These are phyloP conservation scores for Aspergillus tamarii DNA, from an alignment of 2,329 filamentous ascomycete genomes.

Conservation along the genomic window DNA sequence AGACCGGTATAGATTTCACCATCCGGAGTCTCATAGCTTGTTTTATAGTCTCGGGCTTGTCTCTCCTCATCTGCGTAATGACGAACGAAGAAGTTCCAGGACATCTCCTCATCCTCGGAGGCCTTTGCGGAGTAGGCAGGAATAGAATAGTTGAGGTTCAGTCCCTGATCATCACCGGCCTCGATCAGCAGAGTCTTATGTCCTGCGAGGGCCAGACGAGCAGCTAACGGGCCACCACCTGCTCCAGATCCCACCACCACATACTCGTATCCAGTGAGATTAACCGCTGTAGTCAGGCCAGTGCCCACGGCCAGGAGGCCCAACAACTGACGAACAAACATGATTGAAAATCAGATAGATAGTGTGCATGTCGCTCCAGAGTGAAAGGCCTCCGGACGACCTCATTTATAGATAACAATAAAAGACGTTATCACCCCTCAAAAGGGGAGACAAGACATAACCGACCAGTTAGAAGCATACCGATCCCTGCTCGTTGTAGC, in stretches of 20 bases:
- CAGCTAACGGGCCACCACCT: conserved; percentile 41
- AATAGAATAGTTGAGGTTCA: conserved; percentile 33
- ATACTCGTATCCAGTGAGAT: conserved; percentile 41
- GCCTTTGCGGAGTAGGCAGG: conserved; percentile 32
- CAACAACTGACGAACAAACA: conserved; percentile 6
- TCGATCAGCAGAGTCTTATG: conserved; percentile 43
- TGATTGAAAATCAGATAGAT: not conserved
- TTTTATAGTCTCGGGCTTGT: conserved; percentile 38
- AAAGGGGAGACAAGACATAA: too few relatives aligned
- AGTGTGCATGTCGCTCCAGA: not conserved
- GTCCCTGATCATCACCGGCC: conserved; percentile 40
- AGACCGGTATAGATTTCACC: conserved; percentile 58
- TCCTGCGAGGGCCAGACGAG: conserved; percentile 39
- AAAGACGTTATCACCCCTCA: too few relatives aligned
- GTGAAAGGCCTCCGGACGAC: not conserved
- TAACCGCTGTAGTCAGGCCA: conserved; percentile 20
- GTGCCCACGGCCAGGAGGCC: conserved; percentile 11
- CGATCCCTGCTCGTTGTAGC: not conserved
- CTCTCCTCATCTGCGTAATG: conserved; percentile 37
- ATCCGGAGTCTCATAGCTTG: conserved; percentile 47
- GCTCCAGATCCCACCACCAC: conserved; percentile 43
- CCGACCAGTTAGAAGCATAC: not conserved
- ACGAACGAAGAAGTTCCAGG: conserved; percentile 42
- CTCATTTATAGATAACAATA: not conserved
- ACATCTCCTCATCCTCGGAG: conserved; percentile 33